Base-by-base conservation (phyloP, 1,284 basidiomycete genomes). In the Coniferiporia weirii region DNA sequence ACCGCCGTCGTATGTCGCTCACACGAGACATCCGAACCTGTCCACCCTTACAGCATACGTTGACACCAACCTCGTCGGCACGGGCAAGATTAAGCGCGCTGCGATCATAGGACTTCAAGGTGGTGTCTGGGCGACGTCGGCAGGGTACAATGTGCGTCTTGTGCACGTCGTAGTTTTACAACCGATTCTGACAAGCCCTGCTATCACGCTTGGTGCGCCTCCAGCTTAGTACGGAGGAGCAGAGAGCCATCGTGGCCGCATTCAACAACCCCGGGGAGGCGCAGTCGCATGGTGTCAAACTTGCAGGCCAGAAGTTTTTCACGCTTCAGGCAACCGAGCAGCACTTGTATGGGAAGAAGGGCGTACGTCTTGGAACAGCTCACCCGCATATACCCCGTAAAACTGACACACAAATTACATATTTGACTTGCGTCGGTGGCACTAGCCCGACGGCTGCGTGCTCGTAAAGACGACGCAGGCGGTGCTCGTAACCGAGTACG, bases 391-490 rank as follows among this genome's bases (percentile, higher is more conserved):
- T 19, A 22, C 19, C 34, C 44, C 27, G 22, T 13, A 35, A 44
- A 38, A 57, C 53, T 50, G 61, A 20, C 35, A 47, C 46, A 57
- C 45, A 54, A 52, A 52, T 50, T 52, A 20, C 49, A 53, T 57
- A 22, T 9, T 19, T 20, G 45, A 13, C 44, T 56, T 17, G 47
- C 8, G 46, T 4, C 32, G 17, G 20, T 40, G 54, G 22, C 69
- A 40, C 15, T 15, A 96, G 93, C 82, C 80, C 32, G 85, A 93
- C 71, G 96, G 95, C 1, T 81, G 81, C 60, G 76, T 94, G 62
- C 70, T 95, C 63, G 88, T 93, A 61, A 93, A 93, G 79, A 98
- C 95, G 27, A 90, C 82, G 66, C 91, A 94, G 70, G 93, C 93
- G 3, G 79, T 97, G 63, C 79, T 98, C 60, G 84, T 98, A 22